Evolutionary conservation across 192 early-diverging fungal species (phyloP).

Genomic region (Fimicolochytrium jonesii): DNA sequence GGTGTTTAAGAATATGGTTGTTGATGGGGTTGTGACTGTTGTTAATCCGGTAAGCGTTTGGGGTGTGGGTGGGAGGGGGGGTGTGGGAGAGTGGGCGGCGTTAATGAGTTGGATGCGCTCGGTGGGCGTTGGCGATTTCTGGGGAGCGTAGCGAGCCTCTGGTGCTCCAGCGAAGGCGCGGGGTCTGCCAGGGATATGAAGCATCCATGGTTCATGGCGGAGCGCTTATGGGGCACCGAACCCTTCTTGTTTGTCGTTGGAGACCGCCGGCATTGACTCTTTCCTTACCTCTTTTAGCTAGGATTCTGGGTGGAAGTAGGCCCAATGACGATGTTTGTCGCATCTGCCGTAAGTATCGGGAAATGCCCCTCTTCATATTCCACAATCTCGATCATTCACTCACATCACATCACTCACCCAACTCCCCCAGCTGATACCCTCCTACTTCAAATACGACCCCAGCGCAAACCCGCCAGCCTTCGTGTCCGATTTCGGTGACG

Average conservation of each 20-base stretch:
- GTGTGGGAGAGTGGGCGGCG: background rate
- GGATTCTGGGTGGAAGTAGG: conserved; percentile 96
- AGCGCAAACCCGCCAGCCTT: conserved; percentile 81
- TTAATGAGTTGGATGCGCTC: background rate
- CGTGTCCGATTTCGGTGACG: conserved; percentile 51
- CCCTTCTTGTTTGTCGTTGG: too few relatives aligned
- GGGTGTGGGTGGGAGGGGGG: too few relatives aligned
- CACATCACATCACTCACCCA: background rate
- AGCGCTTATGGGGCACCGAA: too few relatives aligned
- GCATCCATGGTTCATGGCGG: too few relatives aligned
- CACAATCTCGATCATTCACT: background rate
- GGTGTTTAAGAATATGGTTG: conserved; percentile 94
- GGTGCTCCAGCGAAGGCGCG: too few relatives aligned
- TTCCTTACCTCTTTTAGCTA: conserved; percentile 62
- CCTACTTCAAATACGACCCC: conserved; percentile 86
- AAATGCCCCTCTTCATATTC: conserved; percentile 6
- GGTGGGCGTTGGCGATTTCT: background rate
- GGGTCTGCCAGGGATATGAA: too few relatives aligned
- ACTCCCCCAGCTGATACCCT: conserved; percentile 72
- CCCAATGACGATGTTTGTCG: conserved; percentile 43
- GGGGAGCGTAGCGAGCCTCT: too few relatives aligned
- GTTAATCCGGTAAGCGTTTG: conserved; percentile 75
- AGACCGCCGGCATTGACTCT: too few relatives aligned
- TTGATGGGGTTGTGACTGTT: conserved; percentile 79
- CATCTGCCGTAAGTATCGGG: conserved; percentile 3